These are phyloP conservation scores for Scleroderma bovista DNA, from an alignment of 768 basidiomycete species.

Conservation along the genomic window DNA sequence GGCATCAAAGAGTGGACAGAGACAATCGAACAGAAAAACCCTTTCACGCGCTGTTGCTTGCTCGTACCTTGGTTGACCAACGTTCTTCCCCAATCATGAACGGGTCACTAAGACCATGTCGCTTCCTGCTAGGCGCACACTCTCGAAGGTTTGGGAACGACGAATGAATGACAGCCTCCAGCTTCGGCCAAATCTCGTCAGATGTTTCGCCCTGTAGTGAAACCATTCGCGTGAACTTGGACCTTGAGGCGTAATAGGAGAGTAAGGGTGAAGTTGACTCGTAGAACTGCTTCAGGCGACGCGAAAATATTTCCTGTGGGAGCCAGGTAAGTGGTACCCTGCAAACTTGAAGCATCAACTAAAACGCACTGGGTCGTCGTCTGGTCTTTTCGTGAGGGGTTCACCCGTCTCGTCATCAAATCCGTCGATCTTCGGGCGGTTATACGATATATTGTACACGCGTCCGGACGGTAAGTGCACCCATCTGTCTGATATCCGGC, in stretches of 20 bases:
- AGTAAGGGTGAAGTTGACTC: conserved; percentile 77
- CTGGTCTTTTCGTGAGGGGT: conserved; percentile 78
- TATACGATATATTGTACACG: conserved; percentile 87
- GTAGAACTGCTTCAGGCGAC: conserved; percentile 73
- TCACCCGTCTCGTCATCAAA: conserved; percentile 86
- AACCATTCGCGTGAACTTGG: conserved; percentile 41
- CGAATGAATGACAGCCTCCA: conserved; percentile 55
- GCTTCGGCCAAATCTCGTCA: conserved; percentile 86
- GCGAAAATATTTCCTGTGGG: conserved; percentile 68
- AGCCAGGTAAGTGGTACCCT: background rate
- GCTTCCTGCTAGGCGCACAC: conserved; percentile 40
- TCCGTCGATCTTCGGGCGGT: conserved; percentile 73
- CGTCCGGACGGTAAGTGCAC: conserved; percentile 84
- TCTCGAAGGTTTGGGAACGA: conserved; percentile 57
- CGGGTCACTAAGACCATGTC: conserved; percentile 51
- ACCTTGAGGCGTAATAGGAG: conserved; percentile 50
- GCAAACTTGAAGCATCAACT: background rate
- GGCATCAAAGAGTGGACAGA: too few relatives aligned
- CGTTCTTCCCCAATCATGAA: conserved; percentile 30
- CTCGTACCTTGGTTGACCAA: conserved; percentile 7
- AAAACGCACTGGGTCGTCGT: conserved; percentile 79
- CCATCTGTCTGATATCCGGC: conserved; percentile 87
- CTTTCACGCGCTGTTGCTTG: background rate
- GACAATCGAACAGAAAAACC: too few relatives aligned
- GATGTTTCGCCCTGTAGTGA: conserved; percentile 70